These are phyloP conservation scores for Pezicula carpinea DNA, from an alignment of 2,329 filamentous ascomycete genomes.

Conservation along the genomic window DNA sequence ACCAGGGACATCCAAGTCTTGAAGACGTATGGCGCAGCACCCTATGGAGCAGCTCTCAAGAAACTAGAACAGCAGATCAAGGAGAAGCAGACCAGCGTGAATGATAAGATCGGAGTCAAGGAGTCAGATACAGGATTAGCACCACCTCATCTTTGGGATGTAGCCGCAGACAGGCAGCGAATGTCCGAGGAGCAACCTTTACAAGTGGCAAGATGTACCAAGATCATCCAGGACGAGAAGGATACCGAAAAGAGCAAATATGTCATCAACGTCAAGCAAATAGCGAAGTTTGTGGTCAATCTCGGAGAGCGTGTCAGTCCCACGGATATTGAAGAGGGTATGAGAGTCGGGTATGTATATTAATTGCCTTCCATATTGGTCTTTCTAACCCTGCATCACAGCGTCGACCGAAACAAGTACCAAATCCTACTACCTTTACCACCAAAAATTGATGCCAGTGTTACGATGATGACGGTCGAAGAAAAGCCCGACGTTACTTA, in stretches of 20 bases:
- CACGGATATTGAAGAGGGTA: slow-evolving; percentile 98
- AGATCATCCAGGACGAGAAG: slow-evolving; percentile 97
- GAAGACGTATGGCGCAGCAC: slow-evolving; percentile 97
- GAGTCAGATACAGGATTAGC: slow-evolving; percentile 98
- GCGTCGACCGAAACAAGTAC: slow-evolving; percentile 97
- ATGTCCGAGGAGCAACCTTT: slow-evolving; percentile 98
- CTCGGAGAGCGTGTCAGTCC: slow-evolving; percentile 94
- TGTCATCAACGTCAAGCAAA: slow-evolving; percentile 99
- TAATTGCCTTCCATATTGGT: slow-evolving; percentile 7
- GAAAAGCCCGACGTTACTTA: slow-evolving; percentile 99
- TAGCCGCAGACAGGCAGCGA: slow-evolving; percentile 93
- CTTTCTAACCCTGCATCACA: slow-evolving; percentile 20
- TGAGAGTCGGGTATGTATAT: slow-evolving; percentile 74
- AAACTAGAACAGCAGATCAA: slow-evolving; percentile 99
- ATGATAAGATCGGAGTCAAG: slow-evolving; percentile 96
- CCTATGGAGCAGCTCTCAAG: slow-evolving; percentile 89
- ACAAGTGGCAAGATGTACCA: slow-evolving; percentile 96
- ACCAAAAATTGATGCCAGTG: slow-evolving; percentile 97
- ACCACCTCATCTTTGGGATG: slow-evolving; percentile 97
- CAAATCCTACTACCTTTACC: slow-evolving; percentile 95
- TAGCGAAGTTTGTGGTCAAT: slow-evolving; percentile 98
- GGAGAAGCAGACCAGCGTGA: slow-evolving; percentile 95
- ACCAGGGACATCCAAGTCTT: slow-evolving; percentile 95
- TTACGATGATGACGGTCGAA: slow-evolving; percentile 99
- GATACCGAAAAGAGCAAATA: slow-evolving; percentile 99